Percentiles rank a stretch among this genome's conserved stretches.
These are phyloP conservation scores for Talaromyces liani DNA, from an alignment of 495 filamentous ascomycete species.

Conservation along the genomic window DNA sequence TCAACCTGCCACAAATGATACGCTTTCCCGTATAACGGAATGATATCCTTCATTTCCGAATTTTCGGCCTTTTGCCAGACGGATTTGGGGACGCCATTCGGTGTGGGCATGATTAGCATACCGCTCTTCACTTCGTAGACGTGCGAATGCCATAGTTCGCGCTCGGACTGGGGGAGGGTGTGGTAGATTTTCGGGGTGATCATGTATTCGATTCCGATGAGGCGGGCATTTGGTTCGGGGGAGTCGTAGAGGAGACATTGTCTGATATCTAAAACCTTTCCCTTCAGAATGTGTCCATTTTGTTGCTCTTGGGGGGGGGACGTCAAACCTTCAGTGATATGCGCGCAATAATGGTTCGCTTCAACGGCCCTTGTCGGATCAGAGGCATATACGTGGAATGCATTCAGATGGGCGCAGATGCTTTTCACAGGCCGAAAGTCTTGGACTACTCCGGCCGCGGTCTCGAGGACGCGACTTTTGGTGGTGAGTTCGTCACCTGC, in stretches of 20 bases:
- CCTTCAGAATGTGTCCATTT: background rate
- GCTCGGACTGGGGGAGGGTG: conserved; percentile 57
- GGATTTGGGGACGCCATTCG: conserved; percentile 21
- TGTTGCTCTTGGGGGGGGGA: background rate
- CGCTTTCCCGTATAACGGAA: conserved; percentile 76
- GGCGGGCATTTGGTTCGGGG: conserved; percentile 52
- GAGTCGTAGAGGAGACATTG: conserved; percentile 87
- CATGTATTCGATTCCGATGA: conserved; percentile 94
- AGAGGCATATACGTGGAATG: conserved; percentile 72
- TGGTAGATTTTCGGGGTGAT: conserved; percentile 63
- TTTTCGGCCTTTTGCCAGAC: conserved; percentile 73
- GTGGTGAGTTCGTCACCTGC: conserved; percentile 43
- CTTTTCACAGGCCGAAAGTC: conserved; percentile 67
- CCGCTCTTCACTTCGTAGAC: conserved; percentile 84
- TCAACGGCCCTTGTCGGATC: conserved; percentile 64
- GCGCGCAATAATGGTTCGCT: conserved; percentile 79
- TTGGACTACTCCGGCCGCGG: conserved; percentile 53
- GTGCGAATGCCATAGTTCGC: conserved; percentile 71
- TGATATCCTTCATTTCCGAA: conserved; percentile 68
- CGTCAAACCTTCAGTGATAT: conserved; percentile 56
- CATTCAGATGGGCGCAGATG: conserved; percentile 80
- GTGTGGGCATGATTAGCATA: conserved; percentile 77
- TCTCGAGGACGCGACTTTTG: conserved; percentile 57
- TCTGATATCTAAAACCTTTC: conserved; percentile 44
- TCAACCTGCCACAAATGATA: conserved; percentile 88